Percentiles rank a stretch among this genome's conserved stretches.
phyloP scores from a whole-genome alignment of 345 rosid genomes.

The Pistacia vera region DNA sequence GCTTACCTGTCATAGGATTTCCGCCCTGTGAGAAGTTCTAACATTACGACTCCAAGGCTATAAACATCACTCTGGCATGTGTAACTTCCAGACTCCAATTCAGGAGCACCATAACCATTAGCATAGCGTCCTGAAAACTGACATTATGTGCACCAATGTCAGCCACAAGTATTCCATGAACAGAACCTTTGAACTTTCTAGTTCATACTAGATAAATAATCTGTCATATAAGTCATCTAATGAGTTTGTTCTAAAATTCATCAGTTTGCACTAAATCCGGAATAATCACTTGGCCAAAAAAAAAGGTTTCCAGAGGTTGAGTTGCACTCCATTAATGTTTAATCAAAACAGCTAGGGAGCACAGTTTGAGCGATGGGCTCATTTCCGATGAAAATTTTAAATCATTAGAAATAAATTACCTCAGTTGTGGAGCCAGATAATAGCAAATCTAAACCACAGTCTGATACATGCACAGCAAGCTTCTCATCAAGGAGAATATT shows the following conservation, averaged over 20 bases:
- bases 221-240: not conserved
- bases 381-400: not conserved
- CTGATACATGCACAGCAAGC: conserved; percentile 67
- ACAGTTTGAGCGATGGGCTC: not conserved
- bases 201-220: not conserved
- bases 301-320: not conserved
- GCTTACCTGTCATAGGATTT: conserved; percentile 80
- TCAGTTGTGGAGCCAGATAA: conserved; percentile 56
- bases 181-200: not conserved
- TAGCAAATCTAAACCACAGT: conserved; percentile 72
- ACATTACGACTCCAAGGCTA: conserved; percentile 95
- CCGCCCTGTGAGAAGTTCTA: conserved; percentile 89
- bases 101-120: conserved; percentile 72
- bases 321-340: conserved; percentile 6
- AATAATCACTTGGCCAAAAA: not conserved
- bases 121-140: conserved; percentile 50
- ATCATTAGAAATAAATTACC: conserved; percentile 38
- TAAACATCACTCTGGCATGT: conserved; percentile 89
- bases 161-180: not conserved
- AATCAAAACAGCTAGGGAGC: conserved; percentile 18
- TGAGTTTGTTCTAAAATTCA: not conserved
- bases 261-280: not conserved
- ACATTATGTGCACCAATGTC: conserved; percentile 14
- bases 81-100: conserved; percentile 73
- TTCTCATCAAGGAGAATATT: conserved; percentile 79